Base-by-base conservation (phyloP, 768 basidiomycete genomes). In the Naganishia vaughanmartiniae region DNA sequence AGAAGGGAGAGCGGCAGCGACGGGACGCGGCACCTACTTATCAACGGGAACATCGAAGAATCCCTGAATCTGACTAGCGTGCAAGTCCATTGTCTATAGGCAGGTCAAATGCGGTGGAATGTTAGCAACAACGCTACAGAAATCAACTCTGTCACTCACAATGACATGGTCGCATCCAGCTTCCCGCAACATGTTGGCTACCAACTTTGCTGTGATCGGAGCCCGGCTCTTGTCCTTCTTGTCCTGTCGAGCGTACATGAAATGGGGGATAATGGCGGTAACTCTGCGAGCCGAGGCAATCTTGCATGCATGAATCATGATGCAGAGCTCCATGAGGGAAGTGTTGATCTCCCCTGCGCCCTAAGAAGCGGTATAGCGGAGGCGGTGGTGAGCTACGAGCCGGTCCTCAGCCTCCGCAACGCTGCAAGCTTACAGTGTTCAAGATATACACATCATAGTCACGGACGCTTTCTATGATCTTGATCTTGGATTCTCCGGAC, bases 1-100 rank as follows among this genome's bases (percentile, higher is more conserved):
- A 14, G 21, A 26, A 24, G 19, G 1, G 30, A 6, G 7, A n/a
- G 26, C 12, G 24, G 17, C n/a, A 66, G 34, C 7, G 21, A 17
- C 19, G 6, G 2, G 7, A 42, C 15, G 10, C 26, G 26, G 33
- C 5, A 74, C 75, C 72, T 51, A 98, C 88, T 99, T 98, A 86
- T 99, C 96, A 76, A 97, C 95, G 9, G 96, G 96, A 54, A 98
- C 94, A 82, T 98, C 95, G 82, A 99, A 99, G 84, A 99, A 99
- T 9, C 96, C 96, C 83, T 99, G 96, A 73, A 99, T 98, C 80
- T 99, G 96, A 2, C 93, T 95, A 39, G 96, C 96, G 80, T 99
- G 95, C 72, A 98, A 84, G 83, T 99, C 96, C 93, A 99, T 97
- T n/a, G 95, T 97, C 80, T 81, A 66, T 17, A 34, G 54, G 19